Base-by-base conservation (phyloP, 129 eudicot species). In the Kitagawia praeruptora region DNA sequence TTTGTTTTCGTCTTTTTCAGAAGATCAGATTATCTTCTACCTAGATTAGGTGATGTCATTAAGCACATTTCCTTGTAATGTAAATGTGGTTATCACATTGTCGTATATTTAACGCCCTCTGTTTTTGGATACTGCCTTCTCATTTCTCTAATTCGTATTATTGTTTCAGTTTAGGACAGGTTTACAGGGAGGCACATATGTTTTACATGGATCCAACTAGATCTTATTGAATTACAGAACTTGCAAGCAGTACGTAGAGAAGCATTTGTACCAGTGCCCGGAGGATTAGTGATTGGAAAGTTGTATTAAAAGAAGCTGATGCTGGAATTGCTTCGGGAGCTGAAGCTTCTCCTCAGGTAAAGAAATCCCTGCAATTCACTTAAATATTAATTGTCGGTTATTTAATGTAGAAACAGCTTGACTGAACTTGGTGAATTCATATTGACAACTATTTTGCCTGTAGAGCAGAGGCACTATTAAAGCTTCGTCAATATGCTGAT, bases 401-500 rank as follows among this genome's bases (percentile, higher is more conserved):
- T 76, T 12, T 23, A 42, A 44, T 25, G 37, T 67, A 19, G 14
- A 70, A 81, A 48, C 75, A 27, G 42, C 41, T 54, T 12, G 42
- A 82, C 85, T 87, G 80, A 87, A 77, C 81, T 46, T 76, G 74
- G 75, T 78, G 47, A 69, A 81, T 47, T 83, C 25, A 72, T 81
- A 73, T 85, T 75, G 75, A 75, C 95, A 96, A 98, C 90, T 96
- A 74, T 86, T 79, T n/a, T 74, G 90, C 98, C 45, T 87, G 98
- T 84, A 89, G 86, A 89, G 98, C 99, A 15, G 99, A 96, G 89
- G 96, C 95, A 19, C 89, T 86, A 46, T 85, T 92, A 83, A 92
- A 92, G 87, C 93, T 92, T 56, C 89, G 75, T 41, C 88, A 87
- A 78, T 80, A 92, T 82, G 90, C 90, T 75, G 94, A 89, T 64